These are phyloP conservation scores for Podospora tetraspora DNA, from an alignment of 495 filamentous ascomycete genomes.

Conservation along the genomic window DNA sequence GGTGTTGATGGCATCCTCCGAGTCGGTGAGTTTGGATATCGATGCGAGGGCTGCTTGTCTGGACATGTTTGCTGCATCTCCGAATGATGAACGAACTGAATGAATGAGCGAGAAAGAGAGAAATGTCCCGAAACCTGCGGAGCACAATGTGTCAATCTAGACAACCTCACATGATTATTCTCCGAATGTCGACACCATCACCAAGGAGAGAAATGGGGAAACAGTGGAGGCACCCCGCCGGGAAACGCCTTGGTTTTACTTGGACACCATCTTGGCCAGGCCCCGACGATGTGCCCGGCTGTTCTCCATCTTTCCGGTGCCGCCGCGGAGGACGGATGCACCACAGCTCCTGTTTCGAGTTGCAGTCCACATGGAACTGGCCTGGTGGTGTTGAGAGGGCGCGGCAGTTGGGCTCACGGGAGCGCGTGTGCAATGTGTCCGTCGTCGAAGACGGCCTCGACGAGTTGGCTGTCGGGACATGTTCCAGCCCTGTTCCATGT, in stretches of 20 bases:
- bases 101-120: constrained; percentile 9
- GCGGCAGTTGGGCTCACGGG: constrained; percentile 2
- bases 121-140: constrained; percentile 15
- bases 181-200: constrained; percentile 9
- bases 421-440: background rate
- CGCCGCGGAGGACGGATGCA: background rate
- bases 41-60: background rate
- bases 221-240: constrained; percentile 8
- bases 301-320: background rate
- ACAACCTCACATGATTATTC: constrained; percentile 21
- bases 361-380: background rate
- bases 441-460: background rate
- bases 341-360: constrained; percentile 5
- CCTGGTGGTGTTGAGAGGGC: background rate
- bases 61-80: constrained; percentile 16
- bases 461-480: constrained; percentile 1
- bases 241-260: constrained; percentile 22
- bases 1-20: constrained; percentile 24
- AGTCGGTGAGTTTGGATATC: constrained; percentile 17
- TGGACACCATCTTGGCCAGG: background rate
- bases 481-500: constrained; percentile 28
- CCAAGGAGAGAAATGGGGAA: constrained; percentile 9
- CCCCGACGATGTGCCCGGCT: background rate
- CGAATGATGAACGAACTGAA: background rate
- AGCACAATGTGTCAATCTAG: background rate